Percentiles rank a stretch among this genome's conserved stretches.
phyloP scores from a whole-genome alignment of 2,329 filamentous ascomycete species.

The Xylaria sp. region DNA sequence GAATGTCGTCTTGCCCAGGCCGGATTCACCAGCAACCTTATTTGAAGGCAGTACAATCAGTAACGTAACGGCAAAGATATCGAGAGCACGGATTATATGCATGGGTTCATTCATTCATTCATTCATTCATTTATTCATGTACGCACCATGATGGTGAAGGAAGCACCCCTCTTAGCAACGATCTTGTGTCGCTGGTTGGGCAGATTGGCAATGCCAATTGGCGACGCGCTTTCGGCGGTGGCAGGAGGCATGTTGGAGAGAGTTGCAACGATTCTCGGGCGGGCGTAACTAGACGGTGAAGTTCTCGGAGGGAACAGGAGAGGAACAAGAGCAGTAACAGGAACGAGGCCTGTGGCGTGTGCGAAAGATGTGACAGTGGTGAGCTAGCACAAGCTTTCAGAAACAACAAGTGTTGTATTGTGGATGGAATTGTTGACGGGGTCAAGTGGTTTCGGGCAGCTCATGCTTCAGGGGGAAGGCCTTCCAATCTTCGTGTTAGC shows the following conservation, averaged over 20 bases:
- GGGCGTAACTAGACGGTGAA: constrained; percentile 25
- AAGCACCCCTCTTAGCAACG: constrained; percentile 86
- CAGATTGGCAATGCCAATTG: constrained; percentile 77
- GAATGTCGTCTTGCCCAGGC: constrained; percentile 98
- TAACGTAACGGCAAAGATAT: constrained; percentile 16
- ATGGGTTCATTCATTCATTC: neutral
- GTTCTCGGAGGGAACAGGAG: constrained; percentile 34
- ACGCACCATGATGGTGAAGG: constrained; percentile 98
- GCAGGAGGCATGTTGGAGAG: constrained; percentile 62
- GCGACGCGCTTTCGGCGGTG: constrained; percentile 49
- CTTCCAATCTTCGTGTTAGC: constrained; percentile 49
- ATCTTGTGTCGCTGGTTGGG: constrained; percentile 82
- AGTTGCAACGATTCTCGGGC: constrained; percentile 28
- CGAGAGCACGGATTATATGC: neutral
- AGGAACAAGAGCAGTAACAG: neutral
- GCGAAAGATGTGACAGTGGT: constrained; percentile 12
- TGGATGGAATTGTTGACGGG: constrained; percentile 48
- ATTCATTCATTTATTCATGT: constrained; percentile 5
- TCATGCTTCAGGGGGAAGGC: constrained; percentile 54
- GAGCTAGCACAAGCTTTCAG: constrained; percentile 21
- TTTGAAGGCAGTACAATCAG: constrained; percentile 13
- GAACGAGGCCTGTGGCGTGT: neutral
- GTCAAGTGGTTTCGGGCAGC: constrained; percentile 42
- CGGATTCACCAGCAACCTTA: constrained; percentile 97
- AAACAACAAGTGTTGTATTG: constrained; percentile 41